phyloP scores from a whole-genome alignment of 140 eudicot genomes.

The Bidens hawaiensis region DNA sequence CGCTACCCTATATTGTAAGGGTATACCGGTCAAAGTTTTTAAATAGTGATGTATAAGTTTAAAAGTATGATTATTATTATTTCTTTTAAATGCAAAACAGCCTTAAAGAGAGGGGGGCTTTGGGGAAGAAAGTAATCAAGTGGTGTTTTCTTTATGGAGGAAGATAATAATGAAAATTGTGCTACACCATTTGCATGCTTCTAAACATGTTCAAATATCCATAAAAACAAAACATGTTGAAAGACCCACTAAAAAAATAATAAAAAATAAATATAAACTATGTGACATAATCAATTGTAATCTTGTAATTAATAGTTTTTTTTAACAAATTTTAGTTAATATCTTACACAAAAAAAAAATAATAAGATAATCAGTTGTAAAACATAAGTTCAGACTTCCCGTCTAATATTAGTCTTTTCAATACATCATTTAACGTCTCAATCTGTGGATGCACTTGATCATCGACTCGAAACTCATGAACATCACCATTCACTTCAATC shows the following conservation, averaged over 20 bases:
- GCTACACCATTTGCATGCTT: conserved; percentile 24
- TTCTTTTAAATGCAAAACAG: conserved; percentile 11
- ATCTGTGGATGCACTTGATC: conserved; percentile 33
- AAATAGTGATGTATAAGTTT: background rate
- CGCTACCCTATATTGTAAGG: too few species aligned
- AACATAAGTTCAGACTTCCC: background rate
- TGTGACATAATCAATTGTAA: too few species aligned
- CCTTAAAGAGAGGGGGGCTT: conserved; percentile 7
- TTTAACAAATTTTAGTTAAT: too few species aligned
- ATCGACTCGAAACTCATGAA: conserved; percentile 59
- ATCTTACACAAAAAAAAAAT: too few species aligned
- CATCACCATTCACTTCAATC: conserved; percentile 52
- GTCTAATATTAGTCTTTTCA: conserved; percentile 6
- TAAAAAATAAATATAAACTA: background rate
- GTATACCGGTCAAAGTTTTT: too few species aligned
- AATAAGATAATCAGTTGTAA: background rate
- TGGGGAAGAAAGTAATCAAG: conserved; percentile 23
- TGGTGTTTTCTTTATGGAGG: conserved; percentile 10
- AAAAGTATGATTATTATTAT: too few species aligned
- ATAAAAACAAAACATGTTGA: conserved; percentile 5
- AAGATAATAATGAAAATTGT: conserved; percentile 28
- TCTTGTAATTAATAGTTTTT: too few species aligned
- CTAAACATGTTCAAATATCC: conserved; percentile 21
- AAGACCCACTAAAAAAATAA: conserved; percentile 8
- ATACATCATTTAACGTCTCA: conserved; percentile 13